Evolutionary conservation across 345 rosid species (phyloP), one percentile per base, ranked within the genome.

Genomic region (Carallia pectinifolia): DNA sequence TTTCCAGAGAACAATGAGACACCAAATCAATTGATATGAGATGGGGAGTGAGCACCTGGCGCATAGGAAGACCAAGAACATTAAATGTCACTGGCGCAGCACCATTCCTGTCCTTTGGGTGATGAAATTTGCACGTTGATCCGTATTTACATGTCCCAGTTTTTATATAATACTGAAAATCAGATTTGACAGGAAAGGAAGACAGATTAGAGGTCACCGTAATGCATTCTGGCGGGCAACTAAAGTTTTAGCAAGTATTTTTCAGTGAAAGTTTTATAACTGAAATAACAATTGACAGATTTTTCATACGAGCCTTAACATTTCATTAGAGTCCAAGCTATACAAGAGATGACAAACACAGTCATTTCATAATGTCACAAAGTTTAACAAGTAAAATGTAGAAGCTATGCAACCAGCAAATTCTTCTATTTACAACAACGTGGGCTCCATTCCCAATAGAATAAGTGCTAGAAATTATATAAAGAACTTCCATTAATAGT

Each of bases 121-220:
- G 97, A 75, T 90, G 92, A 77, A 85, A 90, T 82, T 90, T 90
- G 80, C 97, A 90, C 12, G 94, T 86, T 39, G 89, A 53, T 60
- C 94, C 97, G 70, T 87, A 90, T 77, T 88, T 89, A 85, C 97
- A 90, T 37, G 92, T 88, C 60, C 97, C 97, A 52, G 97, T 90
- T 87, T 86, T 90, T 55, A 90, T 62, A 82, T 70, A 90, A 76
- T 87, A 90, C 94, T 90, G 87, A 82, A 68, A 67, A 54, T 5
- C 58, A 69, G 48, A 64, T 58, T 69, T 55, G 17, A 39, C 55
- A 60, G 12, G 38, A 33, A 31, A 52, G 59, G 9, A 17, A 1
- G 53, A 23, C 12, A 53, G 15, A 69, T 66, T 67, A 56, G 54
- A 16, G 13, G 30, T 53, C 31, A 10, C 48, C 23, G 58, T 12